Percentiles rank a stretch among this genome's conserved stretches.
These are phyloP conservation scores for Russula emetica DNA, from an alignment of 768 basidiomycete genomes.

Conservation along the genomic window DNA sequence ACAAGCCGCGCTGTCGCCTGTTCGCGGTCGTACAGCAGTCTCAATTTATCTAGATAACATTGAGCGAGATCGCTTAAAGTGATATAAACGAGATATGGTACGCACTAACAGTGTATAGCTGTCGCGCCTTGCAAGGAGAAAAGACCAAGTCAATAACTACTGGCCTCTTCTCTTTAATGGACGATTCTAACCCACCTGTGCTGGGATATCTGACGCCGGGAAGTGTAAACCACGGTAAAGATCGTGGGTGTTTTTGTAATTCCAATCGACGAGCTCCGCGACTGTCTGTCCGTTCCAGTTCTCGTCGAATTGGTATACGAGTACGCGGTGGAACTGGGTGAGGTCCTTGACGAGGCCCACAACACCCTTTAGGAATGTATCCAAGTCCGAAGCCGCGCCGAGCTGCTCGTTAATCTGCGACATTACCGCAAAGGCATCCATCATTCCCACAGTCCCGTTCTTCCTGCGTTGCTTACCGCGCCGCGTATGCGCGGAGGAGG, in stretches of 20 bases:
- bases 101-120: background rate
- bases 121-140: background rate
- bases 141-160: background rate
- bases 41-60: conserved; percentile 56
- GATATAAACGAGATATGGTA: background rate
- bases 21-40: conserved; percentile 67
- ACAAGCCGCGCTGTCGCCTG: conserved; percentile 72
- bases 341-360: background rate
- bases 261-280: background rate
- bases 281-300: background rate
- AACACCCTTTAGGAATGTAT: background rate
- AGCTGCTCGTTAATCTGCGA: background rate
- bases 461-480: background rate
- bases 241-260: background rate
- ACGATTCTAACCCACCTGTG: background rate
- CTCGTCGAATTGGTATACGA: background rate
- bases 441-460: background rate
- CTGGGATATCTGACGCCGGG: background rate
- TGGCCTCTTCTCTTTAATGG: background rate
- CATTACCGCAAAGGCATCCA: background rate
- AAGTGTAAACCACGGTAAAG: background rate
- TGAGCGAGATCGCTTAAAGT: background rate
- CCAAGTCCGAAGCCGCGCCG: background rate
- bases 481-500: background rate
- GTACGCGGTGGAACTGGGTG: background rate